Percentiles rank a stretch among this genome's conserved stretches.
These are phyloP conservation scores for Xylariaceae sp. DNA, from an alignment of 2,329 filamentous ascomycete species.

Conservation along the genomic window DNA sequence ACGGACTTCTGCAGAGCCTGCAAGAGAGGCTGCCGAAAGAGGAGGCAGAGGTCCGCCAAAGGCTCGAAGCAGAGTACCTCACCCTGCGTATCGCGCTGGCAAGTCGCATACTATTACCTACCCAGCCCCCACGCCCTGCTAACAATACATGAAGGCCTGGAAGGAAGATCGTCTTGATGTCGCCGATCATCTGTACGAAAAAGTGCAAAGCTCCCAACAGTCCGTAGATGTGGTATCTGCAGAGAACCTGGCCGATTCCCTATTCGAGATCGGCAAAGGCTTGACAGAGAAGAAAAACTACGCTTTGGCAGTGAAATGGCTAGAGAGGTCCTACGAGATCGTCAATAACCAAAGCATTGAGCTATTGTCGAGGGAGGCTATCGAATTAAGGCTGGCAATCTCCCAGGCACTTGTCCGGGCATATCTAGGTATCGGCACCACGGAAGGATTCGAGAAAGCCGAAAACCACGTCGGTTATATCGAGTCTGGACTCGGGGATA, in stretches of 20 bases:
- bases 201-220: conserved; percentile 48
- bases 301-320: conserved; percentile 67
- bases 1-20: conserved; percentile 42
- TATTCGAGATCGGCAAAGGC: conserved; percentile 72
- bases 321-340: conserved; percentile 66
- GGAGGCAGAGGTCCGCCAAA: conserved; percentile 36
- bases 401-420: conserved; percentile 64
- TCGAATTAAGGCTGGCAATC: conserved; percentile 68
- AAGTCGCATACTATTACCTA: conserved; percentile 32
- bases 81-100: conserved; percentile 70
- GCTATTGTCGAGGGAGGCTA: conserved; percentile 58
- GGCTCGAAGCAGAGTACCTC: conserved; percentile 63
- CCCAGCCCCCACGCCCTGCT: conserved; percentile 20
- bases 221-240: conserved; percentile 51
- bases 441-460: conserved; percentile 53
- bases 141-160: conserved; percentile 62
- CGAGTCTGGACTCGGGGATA: conserved; percentile 64
- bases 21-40: conserved; percentile 33
- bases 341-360: conserved; percentile 60
- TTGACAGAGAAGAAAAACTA: conserved; percentile 56
- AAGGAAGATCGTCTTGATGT: conserved; percentile 72
- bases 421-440: conserved; percentile 51
- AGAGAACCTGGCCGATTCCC: conserved; percentile 67
- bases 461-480: conserved; percentile 61
- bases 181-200: conserved; percentile 76